These are phyloP conservation scores for Salix udensis DNA, from an alignment of 345 rosid species.

Conservation along the genomic window DNA sequence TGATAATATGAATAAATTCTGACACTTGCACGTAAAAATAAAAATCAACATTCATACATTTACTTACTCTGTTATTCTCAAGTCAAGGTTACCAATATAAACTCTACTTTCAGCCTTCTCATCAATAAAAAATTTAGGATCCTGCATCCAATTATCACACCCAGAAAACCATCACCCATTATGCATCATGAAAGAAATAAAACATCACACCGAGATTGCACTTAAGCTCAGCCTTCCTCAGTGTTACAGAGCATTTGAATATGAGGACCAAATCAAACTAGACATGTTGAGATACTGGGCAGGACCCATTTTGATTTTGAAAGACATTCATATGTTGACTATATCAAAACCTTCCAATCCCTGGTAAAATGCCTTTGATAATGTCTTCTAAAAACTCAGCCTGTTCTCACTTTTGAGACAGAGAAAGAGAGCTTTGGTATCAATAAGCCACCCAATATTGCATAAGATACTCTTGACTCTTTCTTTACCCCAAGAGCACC, in stretches of 20 bases:
- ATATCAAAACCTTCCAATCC: no score
- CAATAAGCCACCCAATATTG: no score
- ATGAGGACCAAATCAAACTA: not conserved
- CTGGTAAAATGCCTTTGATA: no score
- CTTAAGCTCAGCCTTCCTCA: not conserved
- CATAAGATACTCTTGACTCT: no score
- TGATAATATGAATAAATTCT: no score
- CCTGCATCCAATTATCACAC: slow-evolving; percentile 41
- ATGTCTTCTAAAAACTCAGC: no score
- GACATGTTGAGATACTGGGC: not conserved
- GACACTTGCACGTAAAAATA: not conserved
- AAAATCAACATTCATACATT: not conserved
- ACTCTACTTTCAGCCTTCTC: slow-evolving; percentile 72
- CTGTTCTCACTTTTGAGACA: not conserved
- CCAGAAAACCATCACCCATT: not conserved
- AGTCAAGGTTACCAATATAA: slow-evolving; percentile 78
- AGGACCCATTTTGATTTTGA: not conserved
- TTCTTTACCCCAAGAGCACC: no score
- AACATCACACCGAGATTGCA: not conserved
- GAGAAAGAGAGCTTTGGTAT: no score
- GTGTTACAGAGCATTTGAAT: not conserved
- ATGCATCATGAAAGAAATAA: slow-evolving; percentile 1
- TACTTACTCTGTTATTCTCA: slow-evolving; percentile 82
- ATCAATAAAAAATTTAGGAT: slow-evolving; percentile 40
- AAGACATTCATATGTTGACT: no score